These are phyloP conservation scores for Ceratocystis lukuohia DNA, from an alignment of 2,329 filamentous ascomycete species.

Conservation along the genomic window DNA sequence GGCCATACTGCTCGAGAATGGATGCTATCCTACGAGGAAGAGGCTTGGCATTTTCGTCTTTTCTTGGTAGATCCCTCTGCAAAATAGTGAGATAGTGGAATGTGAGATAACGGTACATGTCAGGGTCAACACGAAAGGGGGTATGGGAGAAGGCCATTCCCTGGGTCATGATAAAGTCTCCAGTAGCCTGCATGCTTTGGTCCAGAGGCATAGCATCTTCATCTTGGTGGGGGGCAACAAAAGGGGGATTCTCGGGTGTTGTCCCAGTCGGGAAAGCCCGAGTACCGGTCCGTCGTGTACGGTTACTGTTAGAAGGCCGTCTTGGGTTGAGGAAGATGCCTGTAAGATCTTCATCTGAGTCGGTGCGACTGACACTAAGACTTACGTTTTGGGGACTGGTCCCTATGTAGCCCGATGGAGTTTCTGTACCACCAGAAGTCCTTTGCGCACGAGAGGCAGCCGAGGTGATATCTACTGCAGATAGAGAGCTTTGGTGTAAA, in stretches of 20 bases:
- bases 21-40: slow-evolving; percentile 35
- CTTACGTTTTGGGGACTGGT: slow-evolving; percentile 38
- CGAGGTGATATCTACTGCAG: background rate
- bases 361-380: slow-evolving; percentile 45
- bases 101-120: slow-evolving; percentile 43
- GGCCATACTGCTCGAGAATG: slow-evolving; percentile 45
- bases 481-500: background rate
- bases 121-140: slow-evolving; percentile 37
- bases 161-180: slow-evolving; percentile 45
- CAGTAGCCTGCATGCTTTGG: slow-evolving; percentile 44
- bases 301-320: background rate
- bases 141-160: slow-evolving; percentile 48
- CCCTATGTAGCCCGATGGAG: slow-evolving; percentile 32
- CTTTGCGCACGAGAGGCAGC: slow-evolving; percentile 29
- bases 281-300: background rate
- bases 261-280: slow-evolving; percentile 6
- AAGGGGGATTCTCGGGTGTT: slow-evolving; percentile 20
- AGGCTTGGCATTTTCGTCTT: slow-evolving; percentile 24
- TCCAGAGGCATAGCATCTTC: slow-evolving; percentile 41
- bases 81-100: slow-evolving; percentile 43
- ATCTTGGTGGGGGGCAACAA: slow-evolving; percentile 28
- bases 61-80: slow-evolving; percentile 34
- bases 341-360: slow-evolving; percentile 52
- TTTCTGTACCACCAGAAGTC: slow-evolving; percentile 26
- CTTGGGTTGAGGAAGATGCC: slow-evolving; percentile 38